Conservation (phyloP, 306 rosid species). For the Biancaea sappan region DNA sequence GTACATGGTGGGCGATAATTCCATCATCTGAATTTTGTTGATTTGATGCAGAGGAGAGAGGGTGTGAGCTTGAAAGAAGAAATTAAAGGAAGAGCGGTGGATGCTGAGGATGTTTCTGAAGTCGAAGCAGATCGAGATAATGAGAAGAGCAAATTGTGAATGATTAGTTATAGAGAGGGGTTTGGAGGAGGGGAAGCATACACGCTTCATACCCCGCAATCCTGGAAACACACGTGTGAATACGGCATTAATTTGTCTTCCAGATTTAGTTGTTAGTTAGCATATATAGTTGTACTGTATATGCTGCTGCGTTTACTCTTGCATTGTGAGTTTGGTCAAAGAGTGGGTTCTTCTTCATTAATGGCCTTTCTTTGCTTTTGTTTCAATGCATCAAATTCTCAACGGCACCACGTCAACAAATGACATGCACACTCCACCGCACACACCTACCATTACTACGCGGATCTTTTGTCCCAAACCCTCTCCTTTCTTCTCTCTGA, state of each 20-base stretch:
- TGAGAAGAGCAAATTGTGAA: not conserved
- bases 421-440: not conserved
- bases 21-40: constrained; percentile 19
- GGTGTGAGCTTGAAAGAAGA: not conserved
- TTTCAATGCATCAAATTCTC: not conserved
- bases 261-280: not conserved
- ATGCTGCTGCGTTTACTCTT: no score
- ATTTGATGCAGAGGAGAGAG: not conserved
- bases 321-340: constrained; percentile 50
- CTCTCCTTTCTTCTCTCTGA: not conserved
- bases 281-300: no score
- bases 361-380: not conserved
- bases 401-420: not conserved
- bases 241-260: not conserved
- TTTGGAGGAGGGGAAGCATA: no score
- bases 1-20: constrained; percentile 32
- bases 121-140: not conserved
- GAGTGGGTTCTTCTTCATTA: constrained; percentile 38
- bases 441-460: not conserved
- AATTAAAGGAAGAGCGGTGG: not conserved
- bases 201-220: constrained; percentile 34
- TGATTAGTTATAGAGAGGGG: constrained; percentile 20
- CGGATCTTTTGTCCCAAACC: not conserved
- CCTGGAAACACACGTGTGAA: constrained; percentile 37
- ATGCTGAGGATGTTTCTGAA: not conserved